Percentiles rank a stretch among this genome's conserved stretches.
Evolutionary conservation across 2,329 filamentous ascomycete species (phyloP).

Genomic region (Colletotrichum somersetense): DNA sequence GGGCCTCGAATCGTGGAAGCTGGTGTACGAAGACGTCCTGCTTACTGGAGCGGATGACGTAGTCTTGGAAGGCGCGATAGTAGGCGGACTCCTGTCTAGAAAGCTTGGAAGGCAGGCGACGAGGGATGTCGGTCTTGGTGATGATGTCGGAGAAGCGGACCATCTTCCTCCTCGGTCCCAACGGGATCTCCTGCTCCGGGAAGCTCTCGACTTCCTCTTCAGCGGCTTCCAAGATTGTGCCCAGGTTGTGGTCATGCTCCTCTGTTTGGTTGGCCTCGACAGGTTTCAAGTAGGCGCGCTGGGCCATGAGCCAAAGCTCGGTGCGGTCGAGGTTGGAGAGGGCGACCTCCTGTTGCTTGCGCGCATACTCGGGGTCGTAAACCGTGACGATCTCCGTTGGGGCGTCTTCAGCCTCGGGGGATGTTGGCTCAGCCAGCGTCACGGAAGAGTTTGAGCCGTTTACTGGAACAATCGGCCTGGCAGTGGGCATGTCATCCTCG

Average conservation of each 20-base stretch:
- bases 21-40: conserved; percentile 88
- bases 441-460: conserved; percentile 49
- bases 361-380: conserved; percentile 81
- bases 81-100: conserved; percentile 80
- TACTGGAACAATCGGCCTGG: conserved; percentile 59
- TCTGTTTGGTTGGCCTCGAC: conserved; percentile 63
- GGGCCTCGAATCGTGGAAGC: conserved; percentile 85
- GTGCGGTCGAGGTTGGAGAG: conserved; percentile 86
- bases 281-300: conserved; percentile 80
- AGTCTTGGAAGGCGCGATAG: conserved; percentile 86
- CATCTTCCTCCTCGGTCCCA: conserved; percentile 72
- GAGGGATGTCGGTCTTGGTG: conserved; percentile 60
- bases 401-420: conserved; percentile 66
- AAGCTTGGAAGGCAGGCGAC: conserved; percentile 65
- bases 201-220: conserved; percentile 50
- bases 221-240: conserved; percentile 53
- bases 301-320: conserved; percentile 85
- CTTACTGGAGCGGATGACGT: conserved; percentile 73
- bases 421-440: conserved; percentile 52
- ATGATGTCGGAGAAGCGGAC: conserved; percentile 78
- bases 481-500: conserved; percentile 75
- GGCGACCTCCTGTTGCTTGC: conserved; percentile 78
- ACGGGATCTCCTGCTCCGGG: conserved; percentile 45
- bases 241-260: conserved; percentile 44
- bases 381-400: conserved; percentile 76